phyloP scores from a whole-genome alignment of 75 land plant genomes.

The Chamaecyparis obtusa region DNA sequence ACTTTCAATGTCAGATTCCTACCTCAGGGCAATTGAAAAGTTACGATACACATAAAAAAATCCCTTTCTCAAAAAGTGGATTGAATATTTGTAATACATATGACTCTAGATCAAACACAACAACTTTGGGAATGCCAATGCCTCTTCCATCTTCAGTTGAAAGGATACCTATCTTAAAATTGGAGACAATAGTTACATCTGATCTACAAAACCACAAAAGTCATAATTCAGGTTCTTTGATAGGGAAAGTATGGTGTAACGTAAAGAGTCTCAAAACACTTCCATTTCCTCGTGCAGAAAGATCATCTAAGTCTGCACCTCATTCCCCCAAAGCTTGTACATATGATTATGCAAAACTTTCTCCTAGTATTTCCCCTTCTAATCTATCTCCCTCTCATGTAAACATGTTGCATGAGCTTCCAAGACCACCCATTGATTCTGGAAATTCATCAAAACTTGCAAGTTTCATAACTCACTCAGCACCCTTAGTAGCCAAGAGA shows the following conservation, averaged over 20 bases:
- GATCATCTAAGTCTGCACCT: background rate
- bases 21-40: background rate
- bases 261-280: background rate
- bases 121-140: background rate
- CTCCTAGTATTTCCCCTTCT: background rate
- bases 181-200: background rate
- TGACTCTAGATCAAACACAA: background rate
- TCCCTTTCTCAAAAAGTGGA: background rate
- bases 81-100: background rate
- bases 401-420: constrained; percentile 7
- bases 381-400: background rate
- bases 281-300: background rate
- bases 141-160: constrained; percentile 13
- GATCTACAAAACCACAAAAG: background rate
- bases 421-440: background rate
- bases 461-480: background rate
- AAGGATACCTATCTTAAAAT: background rate
- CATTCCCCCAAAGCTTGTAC: background rate
- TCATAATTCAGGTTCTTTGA: background rate
- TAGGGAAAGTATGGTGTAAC: background rate
- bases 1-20: background rate
- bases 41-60: background rate
- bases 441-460: background rate
- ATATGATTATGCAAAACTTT: background rate
- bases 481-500: background rate